phyloP scores from a whole-genome alignment of 169 alveolate genomes.

The Pseudocohnilembus persalinus region DNA sequence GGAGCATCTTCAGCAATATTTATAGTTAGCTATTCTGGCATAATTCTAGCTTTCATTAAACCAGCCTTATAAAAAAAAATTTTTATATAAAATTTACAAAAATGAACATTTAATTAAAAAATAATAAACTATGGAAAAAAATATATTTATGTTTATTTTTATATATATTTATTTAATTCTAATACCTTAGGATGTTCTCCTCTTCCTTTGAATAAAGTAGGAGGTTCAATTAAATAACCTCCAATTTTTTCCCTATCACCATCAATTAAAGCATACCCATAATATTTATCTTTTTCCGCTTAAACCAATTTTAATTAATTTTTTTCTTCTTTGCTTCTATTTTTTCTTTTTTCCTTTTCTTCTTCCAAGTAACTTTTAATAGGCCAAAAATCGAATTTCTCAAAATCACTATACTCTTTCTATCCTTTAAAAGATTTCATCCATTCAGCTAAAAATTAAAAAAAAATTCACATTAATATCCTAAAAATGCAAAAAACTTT shows the following conservation, averaged over 20 bases:
- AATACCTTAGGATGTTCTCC: constrained; percentile 98
- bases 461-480: constrained; percentile 21
- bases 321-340: constrained; percentile 83
- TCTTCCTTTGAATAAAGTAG: constrained; percentile 99
- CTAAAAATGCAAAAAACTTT: no score
- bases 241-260: constrained; percentile 93
- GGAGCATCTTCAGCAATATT: constrained; percentile 95
- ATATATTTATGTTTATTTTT: not conserved
- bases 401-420: constrained; percentile 59
- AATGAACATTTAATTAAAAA: no score
- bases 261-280: constrained; percentile 86
- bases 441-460: not conserved
- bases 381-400: constrained; percentile 90
- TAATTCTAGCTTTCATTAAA: constrained; percentile 57
- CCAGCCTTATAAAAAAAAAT: constrained; percentile 37
- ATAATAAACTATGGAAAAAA: no score
- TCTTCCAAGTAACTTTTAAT: constrained; percentile 88
- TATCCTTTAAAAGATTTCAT: constrained; percentile 46
- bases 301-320: constrained; percentile 76
- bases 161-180: not conserved
- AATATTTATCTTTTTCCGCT: constrained; percentile 69
- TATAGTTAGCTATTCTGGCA: constrained; percentile 94
- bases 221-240: constrained; percentile 95
- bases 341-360: constrained; percentile 75
- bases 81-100: no score